These are phyloP conservation scores for Prunus dulcis DNA, from an alignment of 306 rosid species.

Conservation along the genomic window DNA sequence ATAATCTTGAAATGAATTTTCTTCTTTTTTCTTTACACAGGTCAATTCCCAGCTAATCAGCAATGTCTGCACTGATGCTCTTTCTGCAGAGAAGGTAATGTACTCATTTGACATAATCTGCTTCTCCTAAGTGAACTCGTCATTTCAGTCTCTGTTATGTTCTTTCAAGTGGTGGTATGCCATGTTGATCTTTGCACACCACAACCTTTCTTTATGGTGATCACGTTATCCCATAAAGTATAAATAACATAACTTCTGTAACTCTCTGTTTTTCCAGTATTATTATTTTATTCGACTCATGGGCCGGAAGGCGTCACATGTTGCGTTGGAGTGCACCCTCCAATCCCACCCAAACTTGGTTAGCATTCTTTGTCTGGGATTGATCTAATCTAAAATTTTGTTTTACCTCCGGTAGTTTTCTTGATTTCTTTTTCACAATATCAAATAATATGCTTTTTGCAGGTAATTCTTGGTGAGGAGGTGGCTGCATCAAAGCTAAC, in stretches of 20 bases:
- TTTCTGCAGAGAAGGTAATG: conserved; percentile 94
- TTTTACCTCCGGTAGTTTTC: background rate
- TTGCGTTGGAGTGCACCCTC: conserved; percentile 95
- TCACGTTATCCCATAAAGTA: background rate
- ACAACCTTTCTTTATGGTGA: background rate
- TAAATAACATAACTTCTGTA: background rate
- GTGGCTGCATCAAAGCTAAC: conserved; percentile 97
- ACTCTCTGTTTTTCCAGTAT: conserved; percentile 49
- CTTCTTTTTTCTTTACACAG: conserved; percentile 32
- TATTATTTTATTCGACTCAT: conserved; percentile 94
- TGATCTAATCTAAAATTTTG: background rate
- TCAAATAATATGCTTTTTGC: conserved; percentile 20
- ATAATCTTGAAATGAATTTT: background rate
- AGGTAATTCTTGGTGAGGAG: conserved; percentile 98
- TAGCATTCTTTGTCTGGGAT: conserved; percentile 22
- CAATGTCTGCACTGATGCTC: conserved; percentile 95
- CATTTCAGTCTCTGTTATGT: background rate
- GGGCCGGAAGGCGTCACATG: conserved; percentile 98
- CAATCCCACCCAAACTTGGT: conserved; percentile 99
- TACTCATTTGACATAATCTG: background rate
- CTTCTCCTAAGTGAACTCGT: background rate
- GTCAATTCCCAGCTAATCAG: conserved; percentile 99
- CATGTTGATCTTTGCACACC: background rate
- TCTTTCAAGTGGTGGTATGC: background rate
- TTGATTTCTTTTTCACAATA: conserved; percentile 2